A percentile compares a stretch with the other conserved stretches of the same genome.
These are phyloP conservation scores for Clonostachys rhizophaga DNA, from an alignment of 2,329 filamentous ascomycete species.

Conservation along the genomic window DNA sequence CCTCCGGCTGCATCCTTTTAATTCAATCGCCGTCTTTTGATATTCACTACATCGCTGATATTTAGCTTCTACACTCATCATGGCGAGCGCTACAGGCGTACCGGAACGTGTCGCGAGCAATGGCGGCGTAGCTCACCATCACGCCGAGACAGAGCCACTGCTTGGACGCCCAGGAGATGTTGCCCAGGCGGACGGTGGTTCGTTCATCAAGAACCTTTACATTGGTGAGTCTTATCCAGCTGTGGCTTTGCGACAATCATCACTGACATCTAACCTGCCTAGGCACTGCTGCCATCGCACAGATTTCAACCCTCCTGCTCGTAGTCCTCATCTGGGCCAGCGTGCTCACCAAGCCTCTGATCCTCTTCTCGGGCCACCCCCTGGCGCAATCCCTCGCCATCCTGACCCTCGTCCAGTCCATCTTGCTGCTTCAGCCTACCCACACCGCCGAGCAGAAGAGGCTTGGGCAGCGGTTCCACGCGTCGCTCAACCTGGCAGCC, in stretches of 20 bases:
- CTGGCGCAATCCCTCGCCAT: conserved; percentile 65
- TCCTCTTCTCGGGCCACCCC: conserved; percentile 86
- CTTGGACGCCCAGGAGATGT: conserved; percentile 63
- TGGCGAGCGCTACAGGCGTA: conserved; percentile 67
- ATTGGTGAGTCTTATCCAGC: conserved; percentile 11
- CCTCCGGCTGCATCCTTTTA: too few relatives aligned
- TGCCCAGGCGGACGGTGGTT: conserved; percentile 59
- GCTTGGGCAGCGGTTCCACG: conserved; percentile 58
- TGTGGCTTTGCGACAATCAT: conserved; percentile 1
- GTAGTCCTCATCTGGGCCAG: conserved; percentile 72
- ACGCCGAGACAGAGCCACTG: conserved; percentile 34
- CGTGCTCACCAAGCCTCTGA: conserved; percentile 65
- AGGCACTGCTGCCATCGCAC: conserved; percentile 80
- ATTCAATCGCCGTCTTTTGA: too few relatives aligned
- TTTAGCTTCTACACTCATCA: conserved; percentile 18
- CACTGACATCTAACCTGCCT: neutral
- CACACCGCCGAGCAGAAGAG: conserved; percentile 71
- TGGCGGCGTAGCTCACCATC: conserved; percentile 13
- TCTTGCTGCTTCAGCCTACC: conserved; percentile 85
- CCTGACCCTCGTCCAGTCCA: conserved; percentile 71
- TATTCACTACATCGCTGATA: too few relatives aligned
- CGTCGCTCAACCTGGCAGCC: conserved; percentile 62
- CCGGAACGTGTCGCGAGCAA: conserved; percentile 38
- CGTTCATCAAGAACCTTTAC: conserved; percentile 71
- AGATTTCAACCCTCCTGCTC: conserved; percentile 73